Base-by-base conservation (phyloP, 2,329 filamentous ascomycete species). In the Lasiodiplodia gonubiensis region DNA sequence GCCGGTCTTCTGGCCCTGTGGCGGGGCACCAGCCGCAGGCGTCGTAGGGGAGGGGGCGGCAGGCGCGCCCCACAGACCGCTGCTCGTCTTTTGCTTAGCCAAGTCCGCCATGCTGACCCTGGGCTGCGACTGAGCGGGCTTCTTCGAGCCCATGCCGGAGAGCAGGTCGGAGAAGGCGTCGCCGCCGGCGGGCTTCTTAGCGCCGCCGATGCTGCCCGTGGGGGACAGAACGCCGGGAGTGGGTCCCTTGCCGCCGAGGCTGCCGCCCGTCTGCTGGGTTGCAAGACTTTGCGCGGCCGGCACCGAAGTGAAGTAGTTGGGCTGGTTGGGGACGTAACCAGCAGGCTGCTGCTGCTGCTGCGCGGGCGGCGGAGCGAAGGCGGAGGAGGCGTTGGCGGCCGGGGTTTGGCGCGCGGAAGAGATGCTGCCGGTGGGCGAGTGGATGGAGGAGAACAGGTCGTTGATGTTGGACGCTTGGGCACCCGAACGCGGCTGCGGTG, bases 41-140 rank as follows among this genome's bases (percentile, higher is more conserved):
- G 51, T 18, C 14, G 53, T n/a, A 5, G 27, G 14, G 12, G 33
- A 30, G 14, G 51, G 51, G 12, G 57, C 33, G 18, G 66, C 60
- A 3, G 66, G 85, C 0, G 92, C 87, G 21, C 94, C 95, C 93
- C 96, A 99, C 70, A 99, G 92, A 8, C 94, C 93, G 18, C 94
- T 93, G 73, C 90, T 93, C 68, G 93, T 95, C 86, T 98, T 97
- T 81, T 97, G 93, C 84, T 97, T 97, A n/a, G 94, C 94, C 79
- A 99, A 88, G 78, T 97, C 94, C 35, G 93, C 94, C 81, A 99
- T 86, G 66, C 94, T 94, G 63, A 93, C 90, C 0, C 90, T 91
- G 68, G 89, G 85, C 65, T 85, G 82, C 11, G 82, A 84, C 14
- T 86, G 83, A 2, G 89, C 86, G 69, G 80, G 84, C 83, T 93